These are phyloP conservation scores for Metarhizium rileyi DNA, from an alignment of 2,329 filamentous ascomycete species.

Conservation along the genomic window DNA sequence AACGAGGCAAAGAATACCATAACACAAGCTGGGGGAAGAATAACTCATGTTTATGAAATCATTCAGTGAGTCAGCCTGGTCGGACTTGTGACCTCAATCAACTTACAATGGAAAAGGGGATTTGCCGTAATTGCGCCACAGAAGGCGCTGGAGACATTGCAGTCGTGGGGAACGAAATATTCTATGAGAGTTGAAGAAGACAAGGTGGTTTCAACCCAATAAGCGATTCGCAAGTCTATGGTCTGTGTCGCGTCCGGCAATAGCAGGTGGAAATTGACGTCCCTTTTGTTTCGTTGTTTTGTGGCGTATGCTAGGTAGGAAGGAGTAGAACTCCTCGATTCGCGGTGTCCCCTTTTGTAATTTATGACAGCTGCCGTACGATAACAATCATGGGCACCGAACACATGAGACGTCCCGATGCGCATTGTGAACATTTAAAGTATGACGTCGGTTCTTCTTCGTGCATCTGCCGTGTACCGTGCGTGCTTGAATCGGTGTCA, in stretches of 20 bases:
- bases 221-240: not conserved
- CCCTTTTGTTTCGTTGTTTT: not conserved
- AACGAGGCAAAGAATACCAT: conserved; percentile 64
- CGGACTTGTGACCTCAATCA: not conserved
- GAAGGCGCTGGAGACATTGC: conserved; percentile 57
- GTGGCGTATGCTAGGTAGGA: no score
- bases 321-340: no score
- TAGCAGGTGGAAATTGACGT: not conserved
- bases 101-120: conserved; percentile 44
- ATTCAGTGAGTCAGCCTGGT: conserved; percentile 46
- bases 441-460: no score
- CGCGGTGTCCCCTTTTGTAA: no score
- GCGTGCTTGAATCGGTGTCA: no score
- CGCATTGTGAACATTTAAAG: no score
- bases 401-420: no score
- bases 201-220: conserved; percentile 45
- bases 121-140: conserved; percentile 68
- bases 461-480: no score
- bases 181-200: conserved; percentile 62
- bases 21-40: conserved; percentile 57
- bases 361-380: no score
- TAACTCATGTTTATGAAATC: conserved; percentile 67
- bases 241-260: not conserved
- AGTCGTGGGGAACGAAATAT: conserved; percentile 45
- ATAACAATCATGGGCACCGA: no score